Evolutionary conservation across 345 rosid species (phyloP).

Genomic region (Salix purpurea): DNA sequence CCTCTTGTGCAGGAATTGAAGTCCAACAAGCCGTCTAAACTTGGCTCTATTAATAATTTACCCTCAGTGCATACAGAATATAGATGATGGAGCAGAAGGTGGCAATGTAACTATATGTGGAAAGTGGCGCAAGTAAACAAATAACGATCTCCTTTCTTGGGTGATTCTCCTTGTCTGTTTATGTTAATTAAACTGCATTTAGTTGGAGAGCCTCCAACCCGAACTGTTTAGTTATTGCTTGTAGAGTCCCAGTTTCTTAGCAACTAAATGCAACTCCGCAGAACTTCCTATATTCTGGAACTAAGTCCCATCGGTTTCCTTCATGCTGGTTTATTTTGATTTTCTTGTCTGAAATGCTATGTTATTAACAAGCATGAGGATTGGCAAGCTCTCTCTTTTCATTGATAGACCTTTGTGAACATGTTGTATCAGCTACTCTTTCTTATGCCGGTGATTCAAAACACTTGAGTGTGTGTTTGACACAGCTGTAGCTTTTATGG

Average conservation of each 20-base stretch:
- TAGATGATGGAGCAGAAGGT: constrained; percentile 36
- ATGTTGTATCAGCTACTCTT: not conserved
- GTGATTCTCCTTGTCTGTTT: not conserved
- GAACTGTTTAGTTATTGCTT: not conserved
- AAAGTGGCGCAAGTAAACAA: constrained; percentile 88
- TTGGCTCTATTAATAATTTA: constrained; percentile 54
- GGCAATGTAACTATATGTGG: constrained; percentile 63
- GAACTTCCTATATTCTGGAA: not conserved
- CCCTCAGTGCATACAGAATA: constrained; percentile 73
- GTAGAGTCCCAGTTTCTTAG: not conserved
- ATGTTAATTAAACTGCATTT: not conserved
- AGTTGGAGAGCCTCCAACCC: not conserved
- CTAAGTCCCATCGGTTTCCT: not conserved
- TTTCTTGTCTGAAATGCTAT: not conserved
- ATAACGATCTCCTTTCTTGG: constrained; percentile 8
- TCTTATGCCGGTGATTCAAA: not conserved
- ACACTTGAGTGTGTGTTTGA: not conserved
- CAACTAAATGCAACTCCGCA: not conserved
- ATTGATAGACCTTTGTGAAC: not conserved
- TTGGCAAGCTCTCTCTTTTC: not conserved
- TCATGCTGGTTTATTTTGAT: not conserved
- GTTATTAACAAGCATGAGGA: not conserved
- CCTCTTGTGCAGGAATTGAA: constrained; percentile 37
- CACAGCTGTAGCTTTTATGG: too few relatives aligned
- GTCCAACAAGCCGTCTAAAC: constrained; percentile 27